Conservation (phyloP, 1,284 basidiomycete genomes). For the Fomitopsis pinicola region DNA sequence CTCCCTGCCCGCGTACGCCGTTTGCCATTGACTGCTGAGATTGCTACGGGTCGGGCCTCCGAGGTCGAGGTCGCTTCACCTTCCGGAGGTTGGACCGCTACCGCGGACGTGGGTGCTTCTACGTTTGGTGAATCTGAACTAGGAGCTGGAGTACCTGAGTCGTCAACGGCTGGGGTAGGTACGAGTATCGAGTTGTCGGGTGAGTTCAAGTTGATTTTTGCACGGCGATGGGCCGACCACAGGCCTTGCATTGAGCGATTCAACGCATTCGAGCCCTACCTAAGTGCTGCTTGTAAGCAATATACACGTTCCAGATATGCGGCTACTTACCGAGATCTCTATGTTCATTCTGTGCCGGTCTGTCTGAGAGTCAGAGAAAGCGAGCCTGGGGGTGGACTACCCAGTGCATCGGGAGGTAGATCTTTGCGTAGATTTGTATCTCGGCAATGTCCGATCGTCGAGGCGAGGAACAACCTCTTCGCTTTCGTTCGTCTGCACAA, state of each 20-base stretch:
- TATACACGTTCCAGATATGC: background rate
- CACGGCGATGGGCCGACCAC: conserved; percentile 62
- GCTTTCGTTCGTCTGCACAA: no score
- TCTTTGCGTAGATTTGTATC: no score
- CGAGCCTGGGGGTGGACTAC: no score
- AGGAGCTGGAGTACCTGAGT: conserved; percentile 21
- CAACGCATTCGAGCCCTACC: conserved; percentile 65
- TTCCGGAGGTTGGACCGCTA: conserved; percentile 6
- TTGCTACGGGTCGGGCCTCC: conserved; percentile 21
- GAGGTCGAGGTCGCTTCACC: conserved; percentile 10
- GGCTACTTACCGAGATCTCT: conserved; percentile 23
- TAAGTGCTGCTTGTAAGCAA: conserved; percentile 27
- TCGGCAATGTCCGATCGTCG: no score
- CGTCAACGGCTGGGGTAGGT: conserved; percentile 22
- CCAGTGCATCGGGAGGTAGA: no score
- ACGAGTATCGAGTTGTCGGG: conserved; percentile 14
- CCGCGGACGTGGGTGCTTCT: background rate
- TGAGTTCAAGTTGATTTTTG: conserved; percentile 64
- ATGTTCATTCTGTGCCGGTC: conserved; percentile 3
- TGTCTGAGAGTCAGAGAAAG: no score
- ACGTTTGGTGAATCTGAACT: background rate
- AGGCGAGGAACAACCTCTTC: no score
- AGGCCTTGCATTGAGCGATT: conserved; percentile 75
- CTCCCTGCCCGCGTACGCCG: conserved; percentile 56
- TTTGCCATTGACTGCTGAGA: conserved; percentile 36